Evolutionary conservation across 1,284 basidiomycete genomes (phyloP).

Genomic region (Ustilago loliicola): DNA sequence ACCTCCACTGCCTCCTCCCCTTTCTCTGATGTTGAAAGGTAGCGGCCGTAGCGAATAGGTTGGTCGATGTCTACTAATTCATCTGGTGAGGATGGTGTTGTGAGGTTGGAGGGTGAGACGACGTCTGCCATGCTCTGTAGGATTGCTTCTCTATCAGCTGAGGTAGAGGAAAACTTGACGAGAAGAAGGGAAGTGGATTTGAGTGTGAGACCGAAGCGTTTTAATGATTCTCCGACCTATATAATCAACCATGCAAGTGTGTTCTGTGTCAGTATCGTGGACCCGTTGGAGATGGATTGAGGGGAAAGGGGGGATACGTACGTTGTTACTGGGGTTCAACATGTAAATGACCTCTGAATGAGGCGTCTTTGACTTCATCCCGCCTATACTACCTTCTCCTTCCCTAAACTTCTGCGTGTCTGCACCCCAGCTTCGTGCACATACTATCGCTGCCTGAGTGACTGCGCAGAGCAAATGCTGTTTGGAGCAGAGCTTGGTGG

Average conservation of each 20-base stretch:
- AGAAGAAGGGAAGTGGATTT: constrained; percentile 41
- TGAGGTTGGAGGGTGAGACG: constrained; percentile 27
- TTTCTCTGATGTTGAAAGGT: background rate
- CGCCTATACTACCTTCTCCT: constrained; percentile 40
- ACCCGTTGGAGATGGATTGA: no score
- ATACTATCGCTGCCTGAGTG: constrained; percentile 44
- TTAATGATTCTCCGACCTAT: constrained; percentile 53
- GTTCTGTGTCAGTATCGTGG: background rate
- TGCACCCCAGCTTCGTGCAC: constrained; percentile 35
- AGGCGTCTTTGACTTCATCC: constrained; percentile 53
- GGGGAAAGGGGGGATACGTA: constrained; percentile 12
- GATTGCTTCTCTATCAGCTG: constrained; percentile 17
- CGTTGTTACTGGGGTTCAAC: constrained; percentile 51
- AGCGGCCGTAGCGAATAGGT: constrained; percentile 23
- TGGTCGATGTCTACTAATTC: constrained; percentile 28
- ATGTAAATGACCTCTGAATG: constrained; percentile 56
- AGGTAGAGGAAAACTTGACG: constrained; percentile 37
- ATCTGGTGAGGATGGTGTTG: constrained; percentile 2
- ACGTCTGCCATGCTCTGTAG: constrained; percentile 38
- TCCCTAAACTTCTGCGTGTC: constrained; percentile 25
- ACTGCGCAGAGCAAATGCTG: constrained; percentile 44
- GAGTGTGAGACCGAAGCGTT: constrained; percentile 46
- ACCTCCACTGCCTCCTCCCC: background rate
- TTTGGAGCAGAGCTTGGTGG: constrained; percentile 42
- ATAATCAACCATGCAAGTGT: background rate